phyloP scores from a whole-genome alignment of 2,329 filamentous ascomycete species.

The Thelonectria rubi region DNA sequence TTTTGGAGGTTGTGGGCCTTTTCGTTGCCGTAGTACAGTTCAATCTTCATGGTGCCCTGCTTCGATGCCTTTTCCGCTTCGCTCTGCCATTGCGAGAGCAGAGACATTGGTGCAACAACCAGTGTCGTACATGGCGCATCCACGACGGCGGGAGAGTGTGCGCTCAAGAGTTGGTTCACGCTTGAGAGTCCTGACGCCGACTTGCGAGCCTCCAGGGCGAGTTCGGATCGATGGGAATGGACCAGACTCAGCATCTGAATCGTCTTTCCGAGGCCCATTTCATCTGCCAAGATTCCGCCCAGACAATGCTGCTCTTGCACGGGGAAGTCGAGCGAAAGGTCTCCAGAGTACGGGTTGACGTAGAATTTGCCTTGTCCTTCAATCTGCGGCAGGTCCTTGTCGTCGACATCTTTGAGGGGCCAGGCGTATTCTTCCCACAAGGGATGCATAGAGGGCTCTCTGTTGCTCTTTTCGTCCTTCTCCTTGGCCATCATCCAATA shows the following conservation, averaged over 20 bases:
- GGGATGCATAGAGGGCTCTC: slow-evolving; percentile 89
- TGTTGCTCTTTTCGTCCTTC: slow-evolving; percentile 75
- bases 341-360: slow-evolving; percentile 96
- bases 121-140: slow-evolving; percentile 88
- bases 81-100: slow-evolving; percentile 96
- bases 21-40: slow-evolving; percentile 92
- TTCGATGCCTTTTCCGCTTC: slow-evolving; percentile 92
- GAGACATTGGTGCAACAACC: slow-evolving; percentile 95
- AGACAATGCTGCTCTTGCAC: slow-evolving; percentile 93
- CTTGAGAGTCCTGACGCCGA: slow-evolving; percentile 47
- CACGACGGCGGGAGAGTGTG: slow-evolving; percentile 65
- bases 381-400: slow-evolving; percentile 74
- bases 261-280: slow-evolving; percentile 98
- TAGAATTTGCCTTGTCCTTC: slow-evolving; percentile 81
- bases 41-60: slow-evolving; percentile 80
- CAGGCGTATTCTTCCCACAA: slow-evolving; percentile 96
- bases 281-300: slow-evolving; percentile 91
- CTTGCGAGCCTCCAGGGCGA: slow-evolving; percentile 51
- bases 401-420: slow-evolving; percentile 88
- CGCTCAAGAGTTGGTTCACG: slow-evolving; percentile 70
- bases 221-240: slow-evolving; percentile 78
- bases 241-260: slow-evolving; percentile 98
- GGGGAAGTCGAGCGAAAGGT: slow-evolving; percentile 90
- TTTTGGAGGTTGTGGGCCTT: slow-evolving; percentile 81
- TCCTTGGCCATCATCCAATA: slow-evolving; percentile 98